Evolutionary conservation across 768 basidiomycete genomes (phyloP), one percentile per base, ranked within the genome.

Genomic region (Boletus rubropictus): DNA sequence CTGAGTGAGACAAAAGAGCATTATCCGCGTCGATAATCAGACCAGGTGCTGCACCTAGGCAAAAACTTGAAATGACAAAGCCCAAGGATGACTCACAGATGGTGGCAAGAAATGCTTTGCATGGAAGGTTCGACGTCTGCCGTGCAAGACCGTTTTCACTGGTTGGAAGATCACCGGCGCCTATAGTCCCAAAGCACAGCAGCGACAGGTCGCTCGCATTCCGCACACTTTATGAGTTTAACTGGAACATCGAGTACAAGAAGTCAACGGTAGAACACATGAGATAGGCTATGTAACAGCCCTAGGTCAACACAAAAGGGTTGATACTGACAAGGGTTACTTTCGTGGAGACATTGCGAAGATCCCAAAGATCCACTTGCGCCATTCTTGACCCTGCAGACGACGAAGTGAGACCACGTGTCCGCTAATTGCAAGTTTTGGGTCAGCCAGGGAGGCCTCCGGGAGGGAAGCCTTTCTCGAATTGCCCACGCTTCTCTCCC

Each of bases 51-150:
- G 82, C 76, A 35, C 81, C 82, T 76, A 71, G 69, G 15, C 17
- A 17, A 22, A 15, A 20, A 22, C 27, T 35, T 38, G 47, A 50
- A 37, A 15, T 14, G 29, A n/a, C 7, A 7, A 27, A 18, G 15
- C 12, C n/a, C 20, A 22, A 14, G 20, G 12, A 31, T 15, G 37
- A 72, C 80, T 55, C 58, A 89, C 89, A 81, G 46, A 79, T 76
- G 25, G 81, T 80, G 7, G 89, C 76, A 5, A 92, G 67, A 62
- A 89, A 92, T 1, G 76, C 80, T 64, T 93, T 93, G 72, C 90
- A 80, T 3, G 86, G 78, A 17, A 89, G 72, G 0, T n/a, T n/a
- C n/a, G n/a, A n/a, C n/a, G 87, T 86, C 64, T 90, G 89, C 18
- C 84, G 80, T 25, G 18, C 37, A 9, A 38, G 24, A 25, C 14